Percentiles rank a stretch among this genome's conserved stretches.
Conservation (phyloP, 306 rosid genomes). For the Dalbergia cochinchinensis region DNA sequence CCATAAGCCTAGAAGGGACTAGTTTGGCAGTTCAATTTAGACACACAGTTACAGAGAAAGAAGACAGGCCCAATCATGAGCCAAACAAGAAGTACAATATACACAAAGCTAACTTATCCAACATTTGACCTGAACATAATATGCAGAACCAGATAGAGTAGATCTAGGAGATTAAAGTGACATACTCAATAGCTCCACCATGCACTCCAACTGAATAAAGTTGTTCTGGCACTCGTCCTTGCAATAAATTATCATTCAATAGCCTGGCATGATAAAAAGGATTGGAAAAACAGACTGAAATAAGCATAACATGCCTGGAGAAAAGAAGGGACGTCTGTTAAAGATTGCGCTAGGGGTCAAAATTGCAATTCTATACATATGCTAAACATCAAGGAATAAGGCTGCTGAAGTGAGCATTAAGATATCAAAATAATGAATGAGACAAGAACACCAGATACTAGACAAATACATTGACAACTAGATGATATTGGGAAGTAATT, state of each 20-base stretch:
- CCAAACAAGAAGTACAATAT: slow-evolving; percentile 1
- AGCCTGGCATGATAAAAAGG: slow-evolving; percentile 62
- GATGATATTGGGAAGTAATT: slow-evolving; percentile 8
- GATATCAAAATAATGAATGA: neutral
- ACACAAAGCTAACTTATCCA: slow-evolving; percentile 31
- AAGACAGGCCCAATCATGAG: slow-evolving; percentile 4
- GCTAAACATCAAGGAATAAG: slow-evolving; percentile 23
- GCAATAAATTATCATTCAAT: slow-evolving; percentile 81
- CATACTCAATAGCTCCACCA: slow-evolving; percentile 98
- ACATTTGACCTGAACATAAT: slow-evolving; percentile 23
- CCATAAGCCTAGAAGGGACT: neutral
- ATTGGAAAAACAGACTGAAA: slow-evolving; percentile 38
- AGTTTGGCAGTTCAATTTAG: slow-evolving; percentile 14
- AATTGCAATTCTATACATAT: neutral
- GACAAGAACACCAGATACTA: neutral
- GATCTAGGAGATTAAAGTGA: slow-evolving; percentile 38
- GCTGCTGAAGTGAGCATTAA: slow-evolving; percentile 7
- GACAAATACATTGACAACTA: slow-evolving; percentile 11
- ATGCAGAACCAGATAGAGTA: slow-evolving; percentile 37
- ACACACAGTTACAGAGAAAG: neutral
- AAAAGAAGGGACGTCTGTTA: neutral
- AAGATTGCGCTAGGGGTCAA: neutral
- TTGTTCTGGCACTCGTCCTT: slow-evolving; percentile 90
- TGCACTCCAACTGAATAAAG: slow-evolving; percentile 91
- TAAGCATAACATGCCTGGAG: slow-evolving; percentile 12